Conservation (phyloP, 257 asterid genomes). For the Vinca minor region DNA sequence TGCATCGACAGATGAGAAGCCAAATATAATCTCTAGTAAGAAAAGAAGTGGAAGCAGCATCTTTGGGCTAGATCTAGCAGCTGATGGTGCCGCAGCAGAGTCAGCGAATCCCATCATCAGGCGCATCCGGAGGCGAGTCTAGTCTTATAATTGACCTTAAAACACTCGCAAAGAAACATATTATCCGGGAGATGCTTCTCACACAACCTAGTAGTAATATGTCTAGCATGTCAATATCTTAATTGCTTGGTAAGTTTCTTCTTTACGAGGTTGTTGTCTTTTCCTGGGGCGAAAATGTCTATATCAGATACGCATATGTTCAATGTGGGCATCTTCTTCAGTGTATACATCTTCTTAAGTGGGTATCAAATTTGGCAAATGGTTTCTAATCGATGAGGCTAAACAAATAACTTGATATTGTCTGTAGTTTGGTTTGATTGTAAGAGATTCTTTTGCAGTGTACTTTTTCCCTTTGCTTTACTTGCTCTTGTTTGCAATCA, state of each 20-base stretch:
- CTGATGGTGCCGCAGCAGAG: slow-evolving; percentile 51
- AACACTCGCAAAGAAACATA: no score
- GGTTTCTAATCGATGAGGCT: no score
- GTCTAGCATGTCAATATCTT: slow-evolving; percentile 8
- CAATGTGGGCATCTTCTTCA: no score
- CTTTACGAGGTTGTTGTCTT: no score
- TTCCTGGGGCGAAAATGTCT: no score
- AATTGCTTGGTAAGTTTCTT: no score
- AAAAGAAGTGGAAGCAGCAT: slow-evolving; percentile 89
- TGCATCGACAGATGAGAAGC: slow-evolving; percentile 63
- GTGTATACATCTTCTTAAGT: no score
- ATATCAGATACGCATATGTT: no score
- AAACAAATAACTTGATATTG: neutral
- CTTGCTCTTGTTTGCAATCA: neutral
- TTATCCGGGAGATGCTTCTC: neutral
- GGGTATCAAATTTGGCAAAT: no score
- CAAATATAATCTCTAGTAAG: slow-evolving; percentile 43
- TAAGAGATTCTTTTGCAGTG: neutral
- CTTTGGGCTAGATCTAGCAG: slow-evolving; percentile 65
- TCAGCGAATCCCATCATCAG: slow-evolving; percentile 45
- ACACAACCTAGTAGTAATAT: neutral
- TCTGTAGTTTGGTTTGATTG: neutral
- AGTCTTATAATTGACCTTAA: slow-evolving; percentile 15
- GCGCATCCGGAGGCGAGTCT: slow-evolving; percentile 61
- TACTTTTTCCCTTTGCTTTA: neutral